A percentile compares a stretch with the other conserved stretches of the same genome.
These are phyloP conservation scores for Penicillium decumbens DNA, from an alignment of 2,329 filamentous ascomycete genomes.

Conservation along the genomic window DNA sequence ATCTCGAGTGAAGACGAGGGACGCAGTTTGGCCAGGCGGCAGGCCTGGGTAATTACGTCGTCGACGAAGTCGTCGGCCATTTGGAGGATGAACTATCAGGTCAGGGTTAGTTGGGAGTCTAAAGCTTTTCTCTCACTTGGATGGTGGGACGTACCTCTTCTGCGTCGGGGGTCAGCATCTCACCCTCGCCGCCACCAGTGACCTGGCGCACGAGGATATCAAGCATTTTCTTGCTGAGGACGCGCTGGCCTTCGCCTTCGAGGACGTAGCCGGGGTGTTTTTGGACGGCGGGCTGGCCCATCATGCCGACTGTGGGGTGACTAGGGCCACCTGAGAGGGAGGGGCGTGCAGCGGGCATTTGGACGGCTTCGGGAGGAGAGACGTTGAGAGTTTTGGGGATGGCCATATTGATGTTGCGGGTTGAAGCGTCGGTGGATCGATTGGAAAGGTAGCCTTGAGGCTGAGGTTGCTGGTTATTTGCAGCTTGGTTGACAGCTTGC, in stretches of 20 bases:
- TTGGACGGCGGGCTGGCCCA: constrained; percentile 78
- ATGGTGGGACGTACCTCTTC: constrained; percentile 67
- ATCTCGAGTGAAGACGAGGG: constrained; percentile 87
- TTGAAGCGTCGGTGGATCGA: constrained; percentile 36
- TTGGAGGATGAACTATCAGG: constrained; percentile 70
- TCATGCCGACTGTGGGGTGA: constrained; percentile 71
- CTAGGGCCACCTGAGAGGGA: constrained; percentile 73
- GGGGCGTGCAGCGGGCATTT: constrained; percentile 68
- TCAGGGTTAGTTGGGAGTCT: not conserved
- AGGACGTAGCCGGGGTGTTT: constrained; percentile 80
- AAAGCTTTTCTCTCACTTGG: not conserved
- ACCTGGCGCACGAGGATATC: constrained; percentile 94
- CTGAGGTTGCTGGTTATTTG: constrained; percentile 37
- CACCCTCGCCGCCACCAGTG: constrained; percentile 71
- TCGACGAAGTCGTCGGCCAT: constrained; percentile 95
- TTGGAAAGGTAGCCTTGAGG: constrained; percentile 42
- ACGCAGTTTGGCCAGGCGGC: constrained; percentile 86
- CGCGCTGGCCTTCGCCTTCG: constrained; percentile 84
- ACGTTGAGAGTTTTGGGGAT: constrained; percentile 78
- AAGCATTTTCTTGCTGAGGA: constrained; percentile 96
- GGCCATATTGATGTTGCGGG: constrained; percentile 62
- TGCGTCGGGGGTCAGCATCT: constrained; percentile 81
- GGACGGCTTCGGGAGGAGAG: constrained; percentile 67
- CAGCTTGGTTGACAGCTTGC: constrained; percentile 27
- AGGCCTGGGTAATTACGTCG: constrained; percentile 78